Evolutionary conservation across 2,329 filamentous ascomycete species (phyloP).

Genomic region (Epicoccum nigrum): DNA sequence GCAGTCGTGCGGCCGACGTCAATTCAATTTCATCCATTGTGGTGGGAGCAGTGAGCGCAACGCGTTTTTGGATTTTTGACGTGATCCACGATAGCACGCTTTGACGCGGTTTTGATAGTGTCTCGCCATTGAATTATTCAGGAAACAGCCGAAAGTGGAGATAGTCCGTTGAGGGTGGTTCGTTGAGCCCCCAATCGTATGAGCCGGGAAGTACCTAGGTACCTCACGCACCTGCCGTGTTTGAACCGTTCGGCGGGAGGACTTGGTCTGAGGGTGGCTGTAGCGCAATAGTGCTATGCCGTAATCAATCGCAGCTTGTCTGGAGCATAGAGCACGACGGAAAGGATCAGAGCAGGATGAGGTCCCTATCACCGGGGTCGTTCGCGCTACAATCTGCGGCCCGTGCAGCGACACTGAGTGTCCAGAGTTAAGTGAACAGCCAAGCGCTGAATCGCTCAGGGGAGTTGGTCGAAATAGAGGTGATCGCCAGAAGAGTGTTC

Average conservation of each 20-base stretch:
- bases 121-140: conserved; percentile 25
- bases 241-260: conserved; percentile 21
- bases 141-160: conserved; percentile 32
- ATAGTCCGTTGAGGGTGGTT: conserved; percentile 24
- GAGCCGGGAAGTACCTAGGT: conserved; percentile 29
- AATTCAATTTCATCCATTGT: not conserved
- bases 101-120: conserved; percentile 20
- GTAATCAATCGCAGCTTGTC: conserved; percentile 16
- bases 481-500: conserved; percentile 20
- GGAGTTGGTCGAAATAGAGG: conserved; percentile 4
- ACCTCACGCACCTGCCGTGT: conserved; percentile 36
- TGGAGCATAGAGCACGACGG: conserved; percentile 19
- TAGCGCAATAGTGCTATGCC: conserved; percentile 24
- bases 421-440: conserved; percentile 16
- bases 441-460: conserved; percentile 6
- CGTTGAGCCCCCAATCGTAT: conserved; percentile 21
- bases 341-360: conserved; percentile 27
- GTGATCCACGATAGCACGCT: conserved; percentile 9
- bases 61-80: conserved; percentile 15
- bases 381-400: conserved; percentile 39
- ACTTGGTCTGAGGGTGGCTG: conserved; percentile 21
- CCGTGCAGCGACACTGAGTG: conserved; percentile 35
- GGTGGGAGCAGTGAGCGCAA: conserved; percentile 20
- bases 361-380: conserved; percentile 34
- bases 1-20: conserved; percentile 1